A percentile compares a stretch with the other conserved stretches of the same genome.
These are phyloP conservation scores for Geranomyces michiganensis DNA, from an alignment of 192 early-diverging fungal species.

Conservation along the genomic window DNA sequence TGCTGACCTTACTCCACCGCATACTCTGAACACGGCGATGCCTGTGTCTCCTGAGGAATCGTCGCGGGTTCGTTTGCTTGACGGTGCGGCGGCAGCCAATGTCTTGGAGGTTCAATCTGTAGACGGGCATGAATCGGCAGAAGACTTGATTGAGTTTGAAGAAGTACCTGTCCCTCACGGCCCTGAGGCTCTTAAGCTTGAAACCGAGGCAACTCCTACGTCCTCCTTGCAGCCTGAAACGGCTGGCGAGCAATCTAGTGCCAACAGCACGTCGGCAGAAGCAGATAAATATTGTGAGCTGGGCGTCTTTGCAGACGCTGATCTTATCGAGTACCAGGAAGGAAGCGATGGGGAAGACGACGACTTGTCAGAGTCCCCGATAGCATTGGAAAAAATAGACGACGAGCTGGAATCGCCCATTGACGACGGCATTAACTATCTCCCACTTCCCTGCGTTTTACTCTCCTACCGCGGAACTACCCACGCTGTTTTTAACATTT, in stretches of 20 bases:
- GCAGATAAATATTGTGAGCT: neutral
- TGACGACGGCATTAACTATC: constrained; percentile 11
- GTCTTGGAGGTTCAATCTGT: neutral
- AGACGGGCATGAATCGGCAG: neutral
- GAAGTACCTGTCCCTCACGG: constrained; percentile 2
- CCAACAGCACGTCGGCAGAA: neutral
- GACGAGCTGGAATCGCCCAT: neutral
- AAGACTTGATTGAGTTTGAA: constrained; percentile 24
- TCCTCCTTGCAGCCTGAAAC: neutral
- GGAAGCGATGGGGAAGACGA: constrained; percentile 22
- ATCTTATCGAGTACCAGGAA: constrained; percentile 31
- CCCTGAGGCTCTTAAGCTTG: neutral
- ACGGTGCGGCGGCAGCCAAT: neutral
- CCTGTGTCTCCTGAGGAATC: neutral
- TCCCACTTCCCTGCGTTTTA: constrained; percentile 25
- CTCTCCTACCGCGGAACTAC: constrained; percentile 11
- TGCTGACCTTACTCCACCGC: neutral
- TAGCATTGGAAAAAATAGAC: neutral
- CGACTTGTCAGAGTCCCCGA: neutral
- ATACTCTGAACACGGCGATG: neutral
- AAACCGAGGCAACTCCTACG: neutral
- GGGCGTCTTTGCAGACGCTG: neutral
- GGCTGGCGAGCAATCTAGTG: neutral
- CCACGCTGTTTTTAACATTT: constrained; percentile 26
- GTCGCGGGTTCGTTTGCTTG: neutral